Percentiles rank a stretch among this genome's conserved stretches.
These are phyloP conservation scores for Hygrocybe punicea DNA, from an alignment of 768 basidiomycete genomes.

Conservation along the genomic window DNA sequence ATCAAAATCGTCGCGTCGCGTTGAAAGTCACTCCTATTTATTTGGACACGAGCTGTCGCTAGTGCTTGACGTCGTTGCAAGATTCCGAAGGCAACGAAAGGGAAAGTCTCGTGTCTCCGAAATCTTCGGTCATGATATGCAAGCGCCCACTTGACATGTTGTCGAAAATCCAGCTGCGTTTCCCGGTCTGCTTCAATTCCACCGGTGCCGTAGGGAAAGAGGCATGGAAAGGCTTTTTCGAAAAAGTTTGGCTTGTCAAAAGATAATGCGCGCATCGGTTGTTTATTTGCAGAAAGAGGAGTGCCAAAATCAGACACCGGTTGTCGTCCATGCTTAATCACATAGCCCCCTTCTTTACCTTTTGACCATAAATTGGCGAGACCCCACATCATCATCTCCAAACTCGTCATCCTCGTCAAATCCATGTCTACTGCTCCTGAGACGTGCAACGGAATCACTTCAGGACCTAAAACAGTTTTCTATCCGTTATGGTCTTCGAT, in stretches of 20 bases:
- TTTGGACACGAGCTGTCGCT: conserved; percentile 22
- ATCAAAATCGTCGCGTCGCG: conserved; percentile 18
- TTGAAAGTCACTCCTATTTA: conserved; percentile 34
- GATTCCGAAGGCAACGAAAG: conserved; percentile 28
- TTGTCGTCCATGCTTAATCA: conserved; percentile 6
- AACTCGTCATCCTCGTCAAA: too few relatives aligned
- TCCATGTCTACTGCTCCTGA: too few relatives aligned
- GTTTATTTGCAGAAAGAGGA: too few relatives aligned
- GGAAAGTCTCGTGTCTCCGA: conserved; percentile 26
- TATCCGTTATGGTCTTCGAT: too few relatives aligned
- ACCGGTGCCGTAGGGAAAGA: conserved; percentile 16
- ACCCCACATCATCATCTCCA: too few relatives aligned
- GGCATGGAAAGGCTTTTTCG: conserved; percentile 6
- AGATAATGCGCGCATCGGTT: too few relatives aligned
- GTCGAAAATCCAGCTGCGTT: conserved; percentile 12
- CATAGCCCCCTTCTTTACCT: too few relatives aligned
- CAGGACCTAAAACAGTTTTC: too few relatives aligned
- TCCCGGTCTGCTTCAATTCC: conserved; percentile 8
- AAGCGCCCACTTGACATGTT: conserved; percentile 24
- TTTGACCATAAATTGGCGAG: too few relatives aligned
- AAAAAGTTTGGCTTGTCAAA: conserved; percentile 9
- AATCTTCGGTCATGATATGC: conserved; percentile 28
- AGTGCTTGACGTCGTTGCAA: conserved; percentile 25
- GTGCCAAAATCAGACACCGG: too few relatives aligned
- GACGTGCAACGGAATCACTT: too few relatives aligned